Percentiles rank a stretch among this genome's conserved stretches.
Conservation (phyloP, 2,329 filamentous ascomycete species). For the Gaeumannomyces tritici region DNA sequence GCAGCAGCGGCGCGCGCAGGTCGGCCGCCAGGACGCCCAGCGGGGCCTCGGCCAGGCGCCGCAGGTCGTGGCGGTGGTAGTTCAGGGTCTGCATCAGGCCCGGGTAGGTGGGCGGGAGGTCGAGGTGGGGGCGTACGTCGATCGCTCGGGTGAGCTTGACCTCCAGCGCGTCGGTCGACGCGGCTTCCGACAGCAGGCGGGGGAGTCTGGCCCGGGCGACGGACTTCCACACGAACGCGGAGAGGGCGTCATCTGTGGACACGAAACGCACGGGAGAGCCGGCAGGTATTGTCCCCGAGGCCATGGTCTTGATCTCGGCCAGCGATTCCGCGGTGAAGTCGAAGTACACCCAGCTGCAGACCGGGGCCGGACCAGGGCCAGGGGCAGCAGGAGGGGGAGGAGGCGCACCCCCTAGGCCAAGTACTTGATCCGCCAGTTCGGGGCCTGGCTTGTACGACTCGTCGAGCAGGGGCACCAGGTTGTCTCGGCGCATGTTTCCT, state of each 20-base stretch:
- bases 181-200: conserved; percentile 15
- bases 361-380: conserved; percentile 3
- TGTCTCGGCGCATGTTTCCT: conserved; percentile 21
- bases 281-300: conserved; percentile 13
- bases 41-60: conserved; percentile 8
- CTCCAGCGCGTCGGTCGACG: neutral
- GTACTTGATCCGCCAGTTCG: conserved; percentile 23
- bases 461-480: conserved; percentile 28
- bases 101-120: conserved; percentile 31
- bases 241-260: conserved; percentile 44
- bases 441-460: conserved; percentile 20
- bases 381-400: conserved; percentile 13
- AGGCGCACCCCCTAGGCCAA: no score
- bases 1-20: conserved; percentile 28
- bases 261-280: conserved; percentile 21
- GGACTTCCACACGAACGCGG: conserved; percentile 39
- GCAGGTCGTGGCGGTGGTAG: conserved; percentile 22
- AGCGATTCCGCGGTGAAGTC: conserved; percentile 28
- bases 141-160: conserved; percentile 36
- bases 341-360: conserved; percentile 34
- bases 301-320: conserved; percentile 26
- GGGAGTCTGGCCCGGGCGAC: conserved; percentile 28
- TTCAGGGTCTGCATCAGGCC: conserved; percentile 38
- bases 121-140: conserved; percentile 32
- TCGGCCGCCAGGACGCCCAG: conserved; percentile 19